Percentiles rank a stretch among this genome's conserved stretches.
Conservation (phyloP, 805 yeast genomes). For the Metschnikowia continentalis region DNA sequence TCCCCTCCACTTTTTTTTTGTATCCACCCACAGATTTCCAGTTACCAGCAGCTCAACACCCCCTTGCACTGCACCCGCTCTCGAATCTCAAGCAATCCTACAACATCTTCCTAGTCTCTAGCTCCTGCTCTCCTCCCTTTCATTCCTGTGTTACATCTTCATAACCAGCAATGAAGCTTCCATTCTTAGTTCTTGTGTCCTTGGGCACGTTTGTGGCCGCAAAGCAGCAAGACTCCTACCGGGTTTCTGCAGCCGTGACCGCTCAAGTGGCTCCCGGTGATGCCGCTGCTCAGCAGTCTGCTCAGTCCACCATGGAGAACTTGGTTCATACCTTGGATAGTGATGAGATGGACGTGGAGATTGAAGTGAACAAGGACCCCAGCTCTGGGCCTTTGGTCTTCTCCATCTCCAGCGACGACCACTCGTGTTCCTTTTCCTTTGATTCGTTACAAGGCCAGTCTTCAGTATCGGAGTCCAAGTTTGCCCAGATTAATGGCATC, state of each 20-base stretch:
- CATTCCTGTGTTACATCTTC: neutral
- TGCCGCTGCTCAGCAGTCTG: neutral
- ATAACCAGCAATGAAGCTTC: neutral
- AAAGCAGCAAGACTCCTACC: neutral
- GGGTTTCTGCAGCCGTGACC: neutral
- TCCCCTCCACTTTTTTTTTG: neutral
- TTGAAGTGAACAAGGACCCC: neutral
- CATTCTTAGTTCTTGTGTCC: neutral
- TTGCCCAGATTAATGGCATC: conserved; percentile 2
- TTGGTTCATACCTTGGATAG: neutral
- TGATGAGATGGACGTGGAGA: neutral
- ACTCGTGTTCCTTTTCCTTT: conserved; percentile 3
- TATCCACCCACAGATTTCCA: neutral
- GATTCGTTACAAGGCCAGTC: neutral
- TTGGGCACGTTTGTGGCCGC: neutral
- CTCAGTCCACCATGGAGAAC: neutral
- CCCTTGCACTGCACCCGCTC: neutral
- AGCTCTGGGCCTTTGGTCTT: conserved; percentile 3
- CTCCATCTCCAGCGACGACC: conserved; percentile 2
- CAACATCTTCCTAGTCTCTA: neutral
- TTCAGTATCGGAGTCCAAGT: conserved; percentile 1
- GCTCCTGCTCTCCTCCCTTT: conserved; percentile 1
- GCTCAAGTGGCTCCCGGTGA: neutral
- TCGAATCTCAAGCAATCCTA: neutral
- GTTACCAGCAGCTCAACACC: neutral